phyloP scores from a whole-genome alignment of 2,329 filamentous ascomycete genomes.

The Trichophyton mentagrophytes region DNA sequence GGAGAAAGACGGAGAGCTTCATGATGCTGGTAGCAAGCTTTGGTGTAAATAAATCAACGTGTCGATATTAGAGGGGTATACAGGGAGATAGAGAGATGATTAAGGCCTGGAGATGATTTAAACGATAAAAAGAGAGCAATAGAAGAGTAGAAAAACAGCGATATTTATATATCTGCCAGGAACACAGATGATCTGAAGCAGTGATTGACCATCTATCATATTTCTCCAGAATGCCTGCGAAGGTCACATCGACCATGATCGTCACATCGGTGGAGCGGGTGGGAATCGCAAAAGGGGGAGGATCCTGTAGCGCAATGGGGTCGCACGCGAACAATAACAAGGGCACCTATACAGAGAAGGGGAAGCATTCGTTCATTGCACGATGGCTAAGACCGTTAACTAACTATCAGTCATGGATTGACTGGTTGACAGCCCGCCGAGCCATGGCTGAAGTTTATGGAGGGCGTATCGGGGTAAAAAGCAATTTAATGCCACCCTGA shows the following conservation, averaged over 20 bases:
- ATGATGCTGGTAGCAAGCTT: not conserved
- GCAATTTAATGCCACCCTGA: not conserved
- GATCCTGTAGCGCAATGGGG: not conserved
- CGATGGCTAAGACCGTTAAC: not conserved
- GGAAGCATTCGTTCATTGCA: not conserved
- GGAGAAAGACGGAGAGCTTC: not conserved
- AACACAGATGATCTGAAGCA: not conserved
- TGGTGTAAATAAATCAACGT: no score
- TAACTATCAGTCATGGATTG: not conserved
- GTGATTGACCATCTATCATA: not conserved
- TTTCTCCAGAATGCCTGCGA: not conserved
- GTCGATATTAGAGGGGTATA: not conserved
- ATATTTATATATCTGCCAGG: not conserved
- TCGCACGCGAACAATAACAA: not conserved
- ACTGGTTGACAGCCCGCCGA: not conserved
- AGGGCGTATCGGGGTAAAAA: not conserved
- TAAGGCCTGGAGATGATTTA: no score
- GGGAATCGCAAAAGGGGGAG: not conserved
- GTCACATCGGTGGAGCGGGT: not conserved
- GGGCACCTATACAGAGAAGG: not conserved
- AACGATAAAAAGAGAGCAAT: no score
- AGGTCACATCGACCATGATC: not conserved
- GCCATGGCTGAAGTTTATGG: not conserved
- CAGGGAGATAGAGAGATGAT: no score
- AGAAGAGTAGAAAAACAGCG: not conserved